Conservation (phyloP, 164 flowering plant genomes). For the Vitis labrusca region DNA sequence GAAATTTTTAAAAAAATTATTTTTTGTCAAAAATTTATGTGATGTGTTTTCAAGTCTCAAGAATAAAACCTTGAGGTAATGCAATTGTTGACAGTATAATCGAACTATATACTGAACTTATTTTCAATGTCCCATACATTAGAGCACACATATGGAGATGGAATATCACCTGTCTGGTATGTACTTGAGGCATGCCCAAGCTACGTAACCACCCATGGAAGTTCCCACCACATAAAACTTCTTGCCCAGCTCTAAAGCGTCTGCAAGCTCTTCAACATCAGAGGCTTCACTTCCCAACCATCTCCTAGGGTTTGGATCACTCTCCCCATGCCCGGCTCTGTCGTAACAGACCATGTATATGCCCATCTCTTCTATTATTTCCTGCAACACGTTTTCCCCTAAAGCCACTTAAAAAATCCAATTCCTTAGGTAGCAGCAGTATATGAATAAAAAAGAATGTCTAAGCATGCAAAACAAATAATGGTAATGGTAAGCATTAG, state of each 20-base stretch:
- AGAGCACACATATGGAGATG: too few relatives aligned
- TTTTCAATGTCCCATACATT: too few relatives aligned
- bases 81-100: too few relatives aligned
- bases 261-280: constrained; percentile 16
- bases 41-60: too few relatives aligned
- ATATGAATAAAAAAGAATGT: too few relatives aligned
- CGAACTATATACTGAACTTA: too few relatives aligned
- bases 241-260: constrained; percentile 5
- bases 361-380: constrained; percentile 3
- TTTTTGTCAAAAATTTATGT: too few relatives aligned
- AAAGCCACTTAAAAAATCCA: not conserved
- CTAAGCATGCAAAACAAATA: too few relatives aligned
- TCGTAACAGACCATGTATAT: constrained; percentile 3
- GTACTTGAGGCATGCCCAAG: constrained; percentile 13
- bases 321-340: constrained; percentile 12
- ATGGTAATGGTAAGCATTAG: too few relatives aligned
- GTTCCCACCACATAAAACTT: constrained; percentile 14
- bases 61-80: too few relatives aligned
- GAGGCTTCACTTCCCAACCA: not conserved
- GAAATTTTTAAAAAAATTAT: too few relatives aligned
- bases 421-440: too few relatives aligned
- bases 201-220: constrained; percentile 10
- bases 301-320: constrained; percentile 9
- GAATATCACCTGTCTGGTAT: constrained; percentile 3
- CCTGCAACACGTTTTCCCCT: not conserved